These are phyloP conservation scores for Wickerhamomyces rabaulensis DNA, from an alignment of 805 yeast species.

Conservation along the genomic window DNA sequence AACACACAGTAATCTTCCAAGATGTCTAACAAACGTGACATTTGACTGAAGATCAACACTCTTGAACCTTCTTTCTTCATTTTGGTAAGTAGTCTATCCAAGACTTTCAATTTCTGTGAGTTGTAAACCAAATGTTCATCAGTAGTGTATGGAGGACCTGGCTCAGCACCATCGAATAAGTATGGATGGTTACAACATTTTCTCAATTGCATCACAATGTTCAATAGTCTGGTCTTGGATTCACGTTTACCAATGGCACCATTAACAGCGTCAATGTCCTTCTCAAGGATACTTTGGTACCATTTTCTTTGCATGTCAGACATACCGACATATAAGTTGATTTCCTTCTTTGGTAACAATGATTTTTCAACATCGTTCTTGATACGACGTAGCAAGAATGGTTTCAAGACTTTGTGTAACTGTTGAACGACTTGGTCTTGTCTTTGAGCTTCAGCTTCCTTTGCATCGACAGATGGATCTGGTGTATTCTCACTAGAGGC, in stretches of 20 bases:
- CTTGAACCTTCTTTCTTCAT: conserved; percentile 67
- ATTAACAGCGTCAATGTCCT: conserved; percentile 80
- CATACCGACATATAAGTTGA: conserved; percentile 71
- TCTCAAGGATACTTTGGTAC: conserved; percentile 72
- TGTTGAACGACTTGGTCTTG: conserved; percentile 58
- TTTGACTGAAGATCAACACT: conserved; percentile 75
- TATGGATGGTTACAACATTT: conserved; percentile 86
- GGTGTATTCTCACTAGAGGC: conserved; percentile 25
- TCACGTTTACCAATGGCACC: conserved; percentile 76
- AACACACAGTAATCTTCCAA: conserved; percentile 74
- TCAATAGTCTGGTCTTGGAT: conserved; percentile 67
- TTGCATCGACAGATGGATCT: conserved; percentile 30
- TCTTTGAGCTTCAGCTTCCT: conserved; percentile 26
- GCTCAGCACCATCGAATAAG: conserved; percentile 82
- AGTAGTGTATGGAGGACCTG: conserved; percentile 84
- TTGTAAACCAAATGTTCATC: conserved; percentile 78
- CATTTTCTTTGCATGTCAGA: conserved; percentile 73
- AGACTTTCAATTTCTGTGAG: conserved; percentile 64
- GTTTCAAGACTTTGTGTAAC: conserved; percentile 69
- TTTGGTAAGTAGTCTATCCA: conserved; percentile 61
- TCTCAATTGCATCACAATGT: conserved; percentile 80
- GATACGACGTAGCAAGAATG: conserved; percentile 70
- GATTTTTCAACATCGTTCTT: conserved; percentile 81
- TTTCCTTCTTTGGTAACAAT: conserved; percentile 67
- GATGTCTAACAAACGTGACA: conserved; percentile 78